Base-by-base conservation (phyloP, 257 asterid genomes). In the Vinca minor region DNA sequence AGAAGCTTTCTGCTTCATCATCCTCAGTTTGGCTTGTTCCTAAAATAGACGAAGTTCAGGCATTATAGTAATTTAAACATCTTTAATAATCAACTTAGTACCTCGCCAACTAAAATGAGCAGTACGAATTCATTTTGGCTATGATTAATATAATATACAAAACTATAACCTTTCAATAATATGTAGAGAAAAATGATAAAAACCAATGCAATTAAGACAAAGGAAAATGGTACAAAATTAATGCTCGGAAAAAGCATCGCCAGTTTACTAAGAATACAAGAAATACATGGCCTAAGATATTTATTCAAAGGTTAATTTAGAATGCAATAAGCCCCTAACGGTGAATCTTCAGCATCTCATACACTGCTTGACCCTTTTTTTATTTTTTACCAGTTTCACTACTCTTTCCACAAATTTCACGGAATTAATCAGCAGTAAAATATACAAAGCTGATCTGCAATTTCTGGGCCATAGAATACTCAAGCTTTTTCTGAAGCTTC, bases 11-110 rank as follows among this genome's bases (percentile, higher is more conserved):
- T 84, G 86, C 69, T 82, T 87, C 85, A 50, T 66, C 95, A 89
- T 89, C 84, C 83, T 83, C 45, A 63, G 31, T 77, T 72, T 89
- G 62, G 96, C 97, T 79, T 87, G 81, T 73, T 68, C 85, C 96
- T 88, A 80, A 72, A 75, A 50, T 32, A 58, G 23, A 72, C n/a
- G 13, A 26, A 54, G 41, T 52, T 7, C 26, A 26, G 49, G 36
- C n/a, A 12, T 53, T n/a, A 12, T 1, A 53, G 15, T 53, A 26
- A 31, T 55, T 2, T 15, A 6, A 55, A 17, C 34, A 28, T 31
- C 59, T 11, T 34, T 34, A 54, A 1, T 17, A 52, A 52, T 10
- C 34, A 52, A 23, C 25, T 7, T 14, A 4, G 29, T 28, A 13
- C 60, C 23, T 29, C 6, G 21, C 35, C 23, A 55, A 55, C 61